Evolutionary conservation across 495 filamentous ascomycete species (phyloP).

Genomic region (Copromyces sp.): DNA sequence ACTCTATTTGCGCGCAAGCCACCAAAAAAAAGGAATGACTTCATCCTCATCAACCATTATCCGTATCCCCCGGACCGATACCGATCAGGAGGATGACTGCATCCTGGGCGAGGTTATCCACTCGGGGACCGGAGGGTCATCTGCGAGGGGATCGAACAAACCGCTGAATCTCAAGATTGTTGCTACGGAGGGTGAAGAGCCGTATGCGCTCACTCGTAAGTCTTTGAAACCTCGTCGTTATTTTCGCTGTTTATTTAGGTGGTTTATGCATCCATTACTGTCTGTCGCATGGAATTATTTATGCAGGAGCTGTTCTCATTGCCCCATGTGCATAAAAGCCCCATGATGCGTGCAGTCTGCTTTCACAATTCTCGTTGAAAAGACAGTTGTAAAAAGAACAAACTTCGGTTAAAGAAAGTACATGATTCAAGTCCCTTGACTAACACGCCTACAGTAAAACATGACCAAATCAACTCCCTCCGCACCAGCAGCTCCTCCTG

Average conservation of each 20-base stretch:
- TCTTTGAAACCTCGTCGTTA: neutral
- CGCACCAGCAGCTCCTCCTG: conserved; percentile 21
- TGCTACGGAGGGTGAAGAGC: conserved; percentile 57
- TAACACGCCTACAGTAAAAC: conserved; percentile 19
- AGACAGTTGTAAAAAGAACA: neutral
- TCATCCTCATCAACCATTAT: conserved; percentile 27
- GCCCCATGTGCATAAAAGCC: neutral
- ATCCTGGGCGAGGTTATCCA: conserved; percentile 48
- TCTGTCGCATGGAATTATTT: neutral
- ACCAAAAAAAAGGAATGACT: neutral
- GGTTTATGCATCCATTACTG: neutral
- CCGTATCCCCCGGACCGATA: conserved; percentile 46
- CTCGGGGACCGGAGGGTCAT: conserved; percentile 27
- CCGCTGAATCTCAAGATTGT: conserved; percentile 51
- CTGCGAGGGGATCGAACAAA: conserved; percentile 13
- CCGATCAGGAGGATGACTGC: conserved; percentile 40
- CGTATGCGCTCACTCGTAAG: conserved; percentile 49
- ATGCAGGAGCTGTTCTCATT: neutral
- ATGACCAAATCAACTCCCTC: conserved; percentile 21
- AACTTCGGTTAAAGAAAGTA: neutral
- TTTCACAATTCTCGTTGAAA: neutral
- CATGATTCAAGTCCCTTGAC: neutral
- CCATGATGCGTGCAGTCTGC: neutral
- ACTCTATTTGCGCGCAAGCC: neutral
- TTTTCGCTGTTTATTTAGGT: neutral